Base-by-base conservation (phyloP, 164 flowering plant genomes). In the Vitis riparia region DNA sequence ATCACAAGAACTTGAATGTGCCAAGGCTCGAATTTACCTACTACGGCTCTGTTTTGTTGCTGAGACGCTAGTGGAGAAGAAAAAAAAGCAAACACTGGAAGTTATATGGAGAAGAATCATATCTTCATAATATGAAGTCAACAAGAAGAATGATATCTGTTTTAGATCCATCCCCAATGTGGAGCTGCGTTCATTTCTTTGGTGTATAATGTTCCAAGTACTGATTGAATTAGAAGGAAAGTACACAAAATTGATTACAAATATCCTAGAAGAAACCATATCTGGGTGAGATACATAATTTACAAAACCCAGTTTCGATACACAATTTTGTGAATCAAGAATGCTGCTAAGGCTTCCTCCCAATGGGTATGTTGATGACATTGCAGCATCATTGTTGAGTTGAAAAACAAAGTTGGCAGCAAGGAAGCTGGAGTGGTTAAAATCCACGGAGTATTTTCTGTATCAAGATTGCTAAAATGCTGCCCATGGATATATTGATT, bases 351-450 rank as follows among this genome's bases (percentile, higher is more conserved):
- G 77, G 83, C 93, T 86, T 59, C 99, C 99, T 64, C 27, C 27
- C 27, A 23, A 92, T 71, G 5, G 98, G 81, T 76, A 95, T 91
- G 82, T 95, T 93, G 73, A 95, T 88, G 57, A 93, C 73, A 73
- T 91, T 93, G 53, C 98, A 37, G 70, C 85, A 70, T 95, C 98
- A 71, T 95, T 91, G 81, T 85, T 93, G 16, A 91, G 97, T 98
- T 95, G 93, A 85, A 85, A 73, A 72, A 67, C 32, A 73, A 56
- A 71, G 30, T 10, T 51, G 65, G 23, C 8, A 23, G 23, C 11
- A 56, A 48, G 30, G 47, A 9, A 11, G 44, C 44, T 37, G 44
- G 44, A 37, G 44, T 37, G 44, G 44, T 37, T 37, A 37, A 27
- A 10, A 61, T 37, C 44, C 44, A 0, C 44, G 44, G 44, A 37